Conservation (phyloP, 257 asterid genomes). For the Jacaranda mimosifolia region DNA sequence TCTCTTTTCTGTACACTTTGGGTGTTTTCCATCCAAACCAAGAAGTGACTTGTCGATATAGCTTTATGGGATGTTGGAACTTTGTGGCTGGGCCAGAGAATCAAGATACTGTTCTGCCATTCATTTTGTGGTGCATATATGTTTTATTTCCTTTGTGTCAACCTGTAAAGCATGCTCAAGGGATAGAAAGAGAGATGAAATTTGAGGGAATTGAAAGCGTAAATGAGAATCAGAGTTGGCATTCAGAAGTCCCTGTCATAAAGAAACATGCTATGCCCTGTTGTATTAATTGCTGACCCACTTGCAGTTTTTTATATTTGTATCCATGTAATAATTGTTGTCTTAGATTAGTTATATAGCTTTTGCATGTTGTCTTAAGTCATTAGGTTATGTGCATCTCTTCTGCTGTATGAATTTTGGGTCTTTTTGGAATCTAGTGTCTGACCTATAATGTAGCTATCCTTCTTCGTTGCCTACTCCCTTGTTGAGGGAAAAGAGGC, state of each 20-base stretch:
- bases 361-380: slow-evolving; percentile 16
- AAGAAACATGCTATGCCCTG: not conserved
- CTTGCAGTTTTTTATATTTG: not conserved
- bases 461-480: not conserved
- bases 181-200: not conserved
- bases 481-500: not conserved
- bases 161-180: not conserved
- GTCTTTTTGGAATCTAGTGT: not conserved
- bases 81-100: not conserved
- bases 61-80: not conserved
- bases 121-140: not conserved
- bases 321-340: not conserved
- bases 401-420: not conserved
- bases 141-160: not conserved
- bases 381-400: not conserved
- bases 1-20: no score
- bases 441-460: not conserved
- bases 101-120: not conserved
- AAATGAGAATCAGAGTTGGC: not conserved
- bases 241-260: not conserved
- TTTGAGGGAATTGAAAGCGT: not conserved
- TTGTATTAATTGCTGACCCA: not conserved
- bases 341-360: not conserved
- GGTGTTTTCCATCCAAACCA: not conserved
- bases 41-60: not conserved